These are phyloP conservation scores for Monascus ruber DNA, from an alignment of 2,329 filamentous ascomycete genomes.

Conservation along the genomic window DNA sequence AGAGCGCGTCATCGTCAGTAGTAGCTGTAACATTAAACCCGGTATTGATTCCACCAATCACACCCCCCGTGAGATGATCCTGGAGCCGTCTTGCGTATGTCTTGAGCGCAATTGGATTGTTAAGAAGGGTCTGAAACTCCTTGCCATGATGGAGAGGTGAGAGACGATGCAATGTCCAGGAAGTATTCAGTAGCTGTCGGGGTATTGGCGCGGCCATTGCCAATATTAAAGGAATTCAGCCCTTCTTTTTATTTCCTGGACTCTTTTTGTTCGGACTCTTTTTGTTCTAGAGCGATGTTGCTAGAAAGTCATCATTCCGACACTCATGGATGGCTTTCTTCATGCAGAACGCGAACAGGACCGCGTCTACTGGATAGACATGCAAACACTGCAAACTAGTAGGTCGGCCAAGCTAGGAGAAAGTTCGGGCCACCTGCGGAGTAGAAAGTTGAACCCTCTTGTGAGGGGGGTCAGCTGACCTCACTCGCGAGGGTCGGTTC, in stretches of 20 bases:
- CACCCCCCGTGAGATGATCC: conserved; percentile 40
- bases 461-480: too few species aligned
- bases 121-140: conserved; percentile 22
- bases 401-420: background rate
- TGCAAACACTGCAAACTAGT: background rate
- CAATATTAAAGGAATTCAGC: too few species aligned
- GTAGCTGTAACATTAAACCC: conserved; percentile 17
- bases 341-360: background rate
- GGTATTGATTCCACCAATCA: conserved; percentile 35
- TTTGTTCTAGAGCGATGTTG: too few species aligned
- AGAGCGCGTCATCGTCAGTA: conserved; percentile 27
- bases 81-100: conserved; percentile 38
- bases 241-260: too few species aligned
- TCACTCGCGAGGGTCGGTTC: too few species aligned
- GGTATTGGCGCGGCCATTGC: conserved; percentile 15
- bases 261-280: too few species aligned
- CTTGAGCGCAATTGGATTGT: conserved; percentile 25
- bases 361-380: background rate
- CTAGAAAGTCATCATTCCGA: too few species aligned
- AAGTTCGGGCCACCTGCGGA: too few species aligned
- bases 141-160: conserved; percentile 42
- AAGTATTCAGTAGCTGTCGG: conserved; percentile 40
- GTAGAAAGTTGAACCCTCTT: too few species aligned
- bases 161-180: conserved; percentile 43
- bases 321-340: too few species aligned